A percentile compares a stretch with the other conserved stretches of the same genome.
Evolutionary conservation across 257 asterid genomes (phyloP).

Genomic region (Solanum pimpinellifolium): DNA sequence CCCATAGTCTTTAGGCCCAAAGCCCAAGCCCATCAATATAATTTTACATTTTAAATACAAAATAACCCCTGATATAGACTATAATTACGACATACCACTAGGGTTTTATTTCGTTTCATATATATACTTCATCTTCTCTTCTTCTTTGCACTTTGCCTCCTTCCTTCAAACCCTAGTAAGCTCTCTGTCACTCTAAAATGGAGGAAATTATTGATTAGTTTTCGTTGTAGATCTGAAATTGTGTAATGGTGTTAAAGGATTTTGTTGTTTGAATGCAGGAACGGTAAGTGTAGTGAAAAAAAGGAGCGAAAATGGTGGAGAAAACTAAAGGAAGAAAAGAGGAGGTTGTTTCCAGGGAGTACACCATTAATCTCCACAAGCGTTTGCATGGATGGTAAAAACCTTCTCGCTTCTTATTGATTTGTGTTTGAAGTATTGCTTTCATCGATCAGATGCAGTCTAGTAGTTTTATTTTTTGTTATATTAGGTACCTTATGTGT

Average conservation of each 20-base stretch:
- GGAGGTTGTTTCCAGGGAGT: conserved; percentile 41
- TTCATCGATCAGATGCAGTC: not conserved
- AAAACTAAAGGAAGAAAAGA: conserved; percentile 35
- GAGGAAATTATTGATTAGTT: not conserved
- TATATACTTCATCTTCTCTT: not conserved
- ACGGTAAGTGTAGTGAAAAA: not conserved
- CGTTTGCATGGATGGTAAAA: conserved; percentile 45
- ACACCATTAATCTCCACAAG: conserved; percentile 48
- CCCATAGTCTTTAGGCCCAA: not conserved
- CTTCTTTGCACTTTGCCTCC: not conserved
- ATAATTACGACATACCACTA: not conserved
- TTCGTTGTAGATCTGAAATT: not conserved
- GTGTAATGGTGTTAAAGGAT: not conserved
- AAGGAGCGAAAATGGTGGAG: conserved; percentile 22
- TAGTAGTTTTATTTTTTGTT: not conserved
- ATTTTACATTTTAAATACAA: not conserved
- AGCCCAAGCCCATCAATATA: not conserved
- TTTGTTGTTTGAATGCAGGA: conserved; percentile 11
- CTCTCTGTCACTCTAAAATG: not conserved
- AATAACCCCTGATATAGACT: not conserved
- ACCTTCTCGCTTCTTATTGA: not conserved
- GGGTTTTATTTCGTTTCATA: conserved; percentile 4
- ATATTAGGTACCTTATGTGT: not conserved
- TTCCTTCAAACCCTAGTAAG: not conserved
- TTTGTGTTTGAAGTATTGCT: not conserved